Percentiles rank a stretch among this genome's conserved stretches.
These are phyloP conservation scores for Cladosporium sp. DNA, from an alignment of 2,329 filamentous ascomycete species.

Conservation along the genomic window DNA sequence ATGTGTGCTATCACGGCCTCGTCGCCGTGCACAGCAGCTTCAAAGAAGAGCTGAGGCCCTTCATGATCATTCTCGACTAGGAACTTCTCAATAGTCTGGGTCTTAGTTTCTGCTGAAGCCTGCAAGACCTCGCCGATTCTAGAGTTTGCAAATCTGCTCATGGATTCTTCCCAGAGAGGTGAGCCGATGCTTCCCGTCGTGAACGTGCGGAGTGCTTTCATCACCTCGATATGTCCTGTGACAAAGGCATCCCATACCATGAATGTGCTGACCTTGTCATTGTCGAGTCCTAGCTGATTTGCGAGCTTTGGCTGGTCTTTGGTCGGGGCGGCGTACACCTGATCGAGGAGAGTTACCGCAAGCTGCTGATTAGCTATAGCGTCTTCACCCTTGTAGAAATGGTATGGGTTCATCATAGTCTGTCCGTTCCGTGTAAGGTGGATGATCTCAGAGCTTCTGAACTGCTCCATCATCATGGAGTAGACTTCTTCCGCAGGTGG, in stretches of 20 bases:
- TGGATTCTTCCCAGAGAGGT: background rate
- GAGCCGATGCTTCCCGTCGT: background rate
- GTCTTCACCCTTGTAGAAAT: background rate
- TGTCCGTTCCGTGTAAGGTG: background rate
- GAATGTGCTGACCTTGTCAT: background rate
- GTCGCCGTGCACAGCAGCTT: conserved; percentile 18
- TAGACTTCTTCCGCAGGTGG: background rate
- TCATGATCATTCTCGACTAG: background rate
- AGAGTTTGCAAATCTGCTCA: background rate
- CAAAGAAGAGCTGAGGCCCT: conserved; percentile 1
- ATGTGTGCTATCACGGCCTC: conserved; percentile 14
- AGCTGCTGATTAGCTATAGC: background rate
- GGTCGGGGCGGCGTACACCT: background rate
- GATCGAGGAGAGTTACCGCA: background rate
- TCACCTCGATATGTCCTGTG: background rate
- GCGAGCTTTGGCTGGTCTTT: background rate
- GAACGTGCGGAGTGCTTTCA: background rate
- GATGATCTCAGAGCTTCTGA: background rate
- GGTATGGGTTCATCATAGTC: background rate
- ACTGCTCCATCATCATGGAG: background rate
- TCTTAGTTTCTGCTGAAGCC: background rate
- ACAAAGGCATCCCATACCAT: background rate
- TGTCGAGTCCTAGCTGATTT: background rate
- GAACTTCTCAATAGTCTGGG: background rate
- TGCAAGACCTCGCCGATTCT: background rate